phyloP scores from a whole-genome alignment of 2,329 filamentous ascomycete genomes.

The Pyrenophora tritici-repentis region DNA sequence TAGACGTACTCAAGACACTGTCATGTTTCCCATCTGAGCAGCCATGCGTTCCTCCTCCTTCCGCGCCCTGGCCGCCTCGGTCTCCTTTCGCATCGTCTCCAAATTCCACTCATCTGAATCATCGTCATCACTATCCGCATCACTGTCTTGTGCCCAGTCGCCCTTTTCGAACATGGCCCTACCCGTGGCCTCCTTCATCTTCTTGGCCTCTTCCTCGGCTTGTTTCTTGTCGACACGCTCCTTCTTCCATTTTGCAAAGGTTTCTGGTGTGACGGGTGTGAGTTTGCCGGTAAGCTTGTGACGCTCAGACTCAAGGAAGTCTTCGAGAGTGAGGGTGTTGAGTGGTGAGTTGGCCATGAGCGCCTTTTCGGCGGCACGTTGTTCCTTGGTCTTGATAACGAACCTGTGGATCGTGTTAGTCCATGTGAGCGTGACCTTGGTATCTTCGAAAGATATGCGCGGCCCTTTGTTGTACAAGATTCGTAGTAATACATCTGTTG shows the following conservation, averaged over 20 bases:
- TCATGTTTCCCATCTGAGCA: constrained; percentile 24
- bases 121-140: constrained; percentile 60
- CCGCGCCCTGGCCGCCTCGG: constrained; percentile 71
- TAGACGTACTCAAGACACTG: constrained; percentile 22
- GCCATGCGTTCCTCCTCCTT: constrained; percentile 76
- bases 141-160: constrained; percentile 77
- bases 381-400: constrained; percentile 96
- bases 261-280: constrained; percentile 90
- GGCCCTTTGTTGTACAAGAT: no score
- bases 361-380: constrained; percentile 92
- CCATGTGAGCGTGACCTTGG: not conserved
- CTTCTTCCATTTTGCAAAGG: constrained; percentile 97
- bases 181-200: constrained; percentile 94
- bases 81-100: constrained; percentile 81
- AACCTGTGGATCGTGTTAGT: constrained; percentile 63
- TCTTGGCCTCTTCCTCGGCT: constrained; percentile 86
- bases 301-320: constrained; percentile 94
- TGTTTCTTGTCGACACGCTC: constrained; percentile 93
- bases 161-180: constrained; percentile 95
- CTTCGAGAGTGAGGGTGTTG: constrained; percentile 92
- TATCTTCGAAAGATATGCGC: no score
- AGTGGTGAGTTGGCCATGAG: constrained; percentile 94
- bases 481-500: no score
- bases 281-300: constrained; percentile 91
- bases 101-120: constrained; percentile 74